phyloP scores from a whole-genome alignment of 2,329 filamentous ascomycete genomes.

The Graphilbum ipis-grandicollis region DNA sequence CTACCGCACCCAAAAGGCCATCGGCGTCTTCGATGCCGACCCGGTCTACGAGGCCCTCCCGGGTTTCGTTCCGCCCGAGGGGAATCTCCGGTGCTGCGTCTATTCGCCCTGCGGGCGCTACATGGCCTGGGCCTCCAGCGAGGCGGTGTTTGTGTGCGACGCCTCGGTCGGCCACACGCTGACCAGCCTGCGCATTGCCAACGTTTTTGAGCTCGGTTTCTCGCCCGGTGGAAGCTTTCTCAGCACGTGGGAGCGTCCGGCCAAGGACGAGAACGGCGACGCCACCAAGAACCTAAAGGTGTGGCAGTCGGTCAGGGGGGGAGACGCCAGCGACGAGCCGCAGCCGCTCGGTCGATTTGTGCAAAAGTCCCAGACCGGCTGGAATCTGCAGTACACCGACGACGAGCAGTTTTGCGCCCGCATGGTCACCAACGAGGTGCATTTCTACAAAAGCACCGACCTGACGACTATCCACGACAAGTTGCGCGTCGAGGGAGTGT shows the following conservation, averaged over 20 bases:
- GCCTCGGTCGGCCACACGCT: conserved; percentile 58
- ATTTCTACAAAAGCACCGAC: conserved; percentile 85
- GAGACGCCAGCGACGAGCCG: conserved; percentile 4
- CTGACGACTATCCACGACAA: conserved; percentile 86
- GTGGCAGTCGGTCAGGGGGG: conserved; percentile 56
- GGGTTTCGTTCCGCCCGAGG: conserved; percentile 76
- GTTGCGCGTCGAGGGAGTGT: conserved; percentile 76
- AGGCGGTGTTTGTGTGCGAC: conserved; percentile 74
- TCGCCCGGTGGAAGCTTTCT: conserved; percentile 83
- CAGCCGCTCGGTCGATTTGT: conserved; percentile 76
- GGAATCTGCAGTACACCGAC: conserved; percentile 92
- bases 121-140: conserved; percentile 84
- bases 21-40: conserved; percentile 82
- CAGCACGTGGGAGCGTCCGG: conserved; percentile 89
- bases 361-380: conserved; percentile 86
- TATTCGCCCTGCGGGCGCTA: conserved; percentile 95
- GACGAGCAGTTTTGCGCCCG: conserved; percentile 92
- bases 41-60: conserved; percentile 73
- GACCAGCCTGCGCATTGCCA: conserved; percentile 57
- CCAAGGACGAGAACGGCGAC: conserved; percentile 85
- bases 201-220: conserved; percentile 89
- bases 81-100: conserved; percentile 82
- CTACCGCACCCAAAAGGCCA: conserved; percentile 91
- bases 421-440: conserved; percentile 89
- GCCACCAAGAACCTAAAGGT: conserved; percentile 94